Percentiles rank a stretch among this genome's conserved stretches.
phyloP scores from a whole-genome alignment of 1,284 basidiomycete species.

The Cutaneotrichosporon sp. region DNA sequence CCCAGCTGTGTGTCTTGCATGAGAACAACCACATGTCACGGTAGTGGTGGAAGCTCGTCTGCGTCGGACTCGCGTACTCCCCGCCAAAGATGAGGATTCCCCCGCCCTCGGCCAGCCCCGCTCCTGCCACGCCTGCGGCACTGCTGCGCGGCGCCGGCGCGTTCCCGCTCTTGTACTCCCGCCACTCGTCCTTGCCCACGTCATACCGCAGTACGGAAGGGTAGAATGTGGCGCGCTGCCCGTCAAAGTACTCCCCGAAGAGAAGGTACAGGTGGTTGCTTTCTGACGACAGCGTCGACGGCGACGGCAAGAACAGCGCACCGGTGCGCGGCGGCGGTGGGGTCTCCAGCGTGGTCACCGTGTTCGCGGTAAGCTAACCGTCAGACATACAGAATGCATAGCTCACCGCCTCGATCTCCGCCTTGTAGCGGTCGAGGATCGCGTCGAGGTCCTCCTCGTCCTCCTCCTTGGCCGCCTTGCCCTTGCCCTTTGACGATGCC shows the following conservation, averaged over 20 bases:
- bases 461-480: constrained; percentile 58
- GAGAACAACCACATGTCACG: constrained; percentile 62
- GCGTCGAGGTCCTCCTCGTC: constrained; percentile 75
- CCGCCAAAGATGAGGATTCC: constrained; percentile 86
- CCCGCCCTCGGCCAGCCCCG: constrained; percentile 64
- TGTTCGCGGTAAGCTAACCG: constrained; percentile 76
- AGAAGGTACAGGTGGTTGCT: constrained; percentile 78
- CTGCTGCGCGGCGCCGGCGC: constrained; percentile 82
- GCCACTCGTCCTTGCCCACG: constrained; percentile 70
- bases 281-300: constrained; percentile 53
- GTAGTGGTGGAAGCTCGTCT: constrained; percentile 88
- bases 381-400: constrained; percentile 73
- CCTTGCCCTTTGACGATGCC: constrained; percentile 36
- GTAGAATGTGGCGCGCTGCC: constrained; percentile 62
- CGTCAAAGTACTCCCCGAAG: constrained; percentile 75
- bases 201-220: constrained; percentile 28
- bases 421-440: constrained; percentile 62
- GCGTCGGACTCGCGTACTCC: constrained; percentile 79
- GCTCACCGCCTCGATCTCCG: constrained; percentile 27
- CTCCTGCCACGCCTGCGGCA: constrained; percentile 71
- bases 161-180: constrained; percentile 74
- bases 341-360: constrained; percentile 29
- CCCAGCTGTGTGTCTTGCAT: constrained; percentile 67
- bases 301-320: constrained; percentile 74
- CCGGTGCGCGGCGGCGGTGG: constrained; percentile 77